Percentiles rank a stretch among this genome's conserved stretches.
These are phyloP conservation scores for Eleusine indica DNA, from an alignment of 176 grass and related monocot genomes.

Conservation along the genomic window DNA sequence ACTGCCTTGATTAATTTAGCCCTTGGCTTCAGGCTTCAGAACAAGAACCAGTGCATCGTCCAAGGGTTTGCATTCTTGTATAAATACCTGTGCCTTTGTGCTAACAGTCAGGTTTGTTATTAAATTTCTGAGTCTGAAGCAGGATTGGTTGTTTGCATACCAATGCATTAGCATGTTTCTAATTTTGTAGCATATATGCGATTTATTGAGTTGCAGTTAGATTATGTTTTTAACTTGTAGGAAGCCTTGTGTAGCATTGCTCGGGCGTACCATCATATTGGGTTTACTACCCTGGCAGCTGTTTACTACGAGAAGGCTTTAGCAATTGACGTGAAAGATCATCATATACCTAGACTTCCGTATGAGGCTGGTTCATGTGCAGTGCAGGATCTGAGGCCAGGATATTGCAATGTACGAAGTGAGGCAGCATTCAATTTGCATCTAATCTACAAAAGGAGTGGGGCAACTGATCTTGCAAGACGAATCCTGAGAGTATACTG, in stretches of 20 bases:
- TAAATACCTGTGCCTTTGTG: conserved; percentile 65
- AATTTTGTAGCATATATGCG: neutral
- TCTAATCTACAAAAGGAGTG: conserved; percentile 95
- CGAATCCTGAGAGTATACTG: conserved; percentile 80
- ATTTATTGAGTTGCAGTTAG: neutral
- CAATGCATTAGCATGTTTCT: neutral
- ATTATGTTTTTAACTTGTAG: conserved; percentile 43
- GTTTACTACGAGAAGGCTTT: conserved; percentile 90
- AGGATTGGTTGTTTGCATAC: neutral
- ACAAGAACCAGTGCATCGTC: conserved; percentile 88
- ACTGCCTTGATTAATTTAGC: conserved; percentile 86
- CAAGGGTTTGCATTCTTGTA: conserved; percentile 92
- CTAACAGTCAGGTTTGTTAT: conserved; percentile 66
- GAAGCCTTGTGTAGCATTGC: conserved; percentile 90
- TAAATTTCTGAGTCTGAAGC: neutral
- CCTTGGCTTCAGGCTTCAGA: conserved; percentile 91
- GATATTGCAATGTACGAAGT: conserved; percentile 73
- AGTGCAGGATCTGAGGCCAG: conserved; percentile 48
- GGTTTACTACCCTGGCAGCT: conserved; percentile 75
- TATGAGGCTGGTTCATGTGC: conserved; percentile 47
- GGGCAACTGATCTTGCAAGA: conserved; percentile 80
- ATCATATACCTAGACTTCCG: conserved; percentile 73
- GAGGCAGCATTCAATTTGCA: conserved; percentile 95
- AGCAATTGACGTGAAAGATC: conserved; percentile 56
- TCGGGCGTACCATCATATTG: conserved; percentile 85